A percentile compares a stretch with the other conserved stretches of the same genome.
phyloP scores from a whole-genome alignment of 2,329 filamentous ascomycete genomes.

The Cercospora berteroae region DNA sequence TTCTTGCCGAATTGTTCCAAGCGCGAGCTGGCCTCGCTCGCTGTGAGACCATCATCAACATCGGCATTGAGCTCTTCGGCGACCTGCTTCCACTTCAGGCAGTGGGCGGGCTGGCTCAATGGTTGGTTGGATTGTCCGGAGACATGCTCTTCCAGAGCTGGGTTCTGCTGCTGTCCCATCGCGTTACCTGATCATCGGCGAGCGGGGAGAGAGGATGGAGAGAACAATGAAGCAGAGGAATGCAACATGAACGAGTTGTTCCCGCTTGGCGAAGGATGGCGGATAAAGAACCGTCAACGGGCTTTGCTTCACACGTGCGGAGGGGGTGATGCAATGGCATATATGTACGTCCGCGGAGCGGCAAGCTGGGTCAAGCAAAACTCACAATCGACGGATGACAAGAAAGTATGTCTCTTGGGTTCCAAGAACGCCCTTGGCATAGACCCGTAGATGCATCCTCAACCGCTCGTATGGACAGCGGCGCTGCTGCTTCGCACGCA shows the following conservation, averaged over 20 bases:
- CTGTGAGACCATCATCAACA: constrained; percentile 64
- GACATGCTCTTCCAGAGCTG: constrained; percentile 28
- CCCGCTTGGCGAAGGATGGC: constrained; percentile 14
- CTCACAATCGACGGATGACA: constrained; percentile 14
- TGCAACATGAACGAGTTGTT: constrained; percentile 7
- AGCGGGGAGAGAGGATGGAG: neutral
- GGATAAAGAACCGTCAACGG: constrained; percentile 10
- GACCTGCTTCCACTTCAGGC: constrained; percentile 55
- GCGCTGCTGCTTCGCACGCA: neutral
- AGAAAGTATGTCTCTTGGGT: constrained; percentile 22
- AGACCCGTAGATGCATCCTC: neutral
- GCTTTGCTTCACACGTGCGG: neutral
- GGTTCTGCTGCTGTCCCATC: constrained; percentile 22
- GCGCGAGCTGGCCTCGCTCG: constrained; percentile 58
- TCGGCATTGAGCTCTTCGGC: constrained; percentile 60
- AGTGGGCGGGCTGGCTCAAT: constrained; percentile 62
- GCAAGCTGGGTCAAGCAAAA: constrained; percentile 12
- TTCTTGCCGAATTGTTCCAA: constrained; percentile 64
- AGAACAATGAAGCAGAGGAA: constrained; percentile 8
- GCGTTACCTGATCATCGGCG: constrained; percentile 8
- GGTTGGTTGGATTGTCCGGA: constrained; percentile 47
- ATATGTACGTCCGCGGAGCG: constrained; percentile 15
- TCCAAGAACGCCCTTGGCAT: constrained; percentile 24
- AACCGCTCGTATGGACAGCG: neutral
- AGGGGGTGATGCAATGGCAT: constrained; percentile 13